Conservation (phyloP, 1,284 basidiomycete species). For the Lentinus polychrous region DNA sequence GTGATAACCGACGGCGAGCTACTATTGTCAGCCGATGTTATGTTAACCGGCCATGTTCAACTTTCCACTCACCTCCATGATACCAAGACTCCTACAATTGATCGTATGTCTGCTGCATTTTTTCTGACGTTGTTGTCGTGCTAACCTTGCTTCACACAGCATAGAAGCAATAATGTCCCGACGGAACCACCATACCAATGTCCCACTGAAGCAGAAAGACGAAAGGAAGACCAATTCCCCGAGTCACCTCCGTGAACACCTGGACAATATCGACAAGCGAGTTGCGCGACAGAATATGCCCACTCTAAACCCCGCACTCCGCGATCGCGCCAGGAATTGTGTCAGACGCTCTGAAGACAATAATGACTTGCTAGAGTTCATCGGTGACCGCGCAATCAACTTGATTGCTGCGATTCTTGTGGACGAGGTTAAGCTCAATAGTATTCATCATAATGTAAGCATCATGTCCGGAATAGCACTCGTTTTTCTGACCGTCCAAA, state of each 20-base stretch:
- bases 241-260: constrained; percentile 7
- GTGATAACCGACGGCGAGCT: too few relatives aligned
- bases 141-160: too few relatives aligned
- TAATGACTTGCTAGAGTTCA: constrained; percentile 28
- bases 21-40: too few relatives aligned
- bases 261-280: constrained; percentile 6
- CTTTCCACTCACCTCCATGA: too few relatives aligned
- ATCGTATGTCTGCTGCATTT: too few relatives aligned
- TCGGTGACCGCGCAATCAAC: constrained; percentile 27
- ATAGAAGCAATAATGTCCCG: too few relatives aligned
- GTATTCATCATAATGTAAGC: constrained; percentile 22
- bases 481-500: constrained; percentile 2
- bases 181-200: too few relatives aligned
- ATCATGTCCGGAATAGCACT: neutral
- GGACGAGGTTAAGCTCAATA: constrained; percentile 20
- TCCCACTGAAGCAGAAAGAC: too few relatives aligned
- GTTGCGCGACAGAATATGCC: constrained; percentile 7
- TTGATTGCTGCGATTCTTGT: constrained; percentile 23
- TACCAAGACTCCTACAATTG: too few relatives aligned
- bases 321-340: constrained; percentile 14
- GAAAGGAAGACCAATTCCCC: neutral
- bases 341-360: constrained; percentile 19
- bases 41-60: too few relatives aligned
- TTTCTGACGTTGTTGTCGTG: too few relatives aligned
- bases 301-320: constrained; percentile 3